phyloP scores from a whole-genome alignment of 768 basidiomycete species.

The Pleurotus salmoneostramineus region DNA sequence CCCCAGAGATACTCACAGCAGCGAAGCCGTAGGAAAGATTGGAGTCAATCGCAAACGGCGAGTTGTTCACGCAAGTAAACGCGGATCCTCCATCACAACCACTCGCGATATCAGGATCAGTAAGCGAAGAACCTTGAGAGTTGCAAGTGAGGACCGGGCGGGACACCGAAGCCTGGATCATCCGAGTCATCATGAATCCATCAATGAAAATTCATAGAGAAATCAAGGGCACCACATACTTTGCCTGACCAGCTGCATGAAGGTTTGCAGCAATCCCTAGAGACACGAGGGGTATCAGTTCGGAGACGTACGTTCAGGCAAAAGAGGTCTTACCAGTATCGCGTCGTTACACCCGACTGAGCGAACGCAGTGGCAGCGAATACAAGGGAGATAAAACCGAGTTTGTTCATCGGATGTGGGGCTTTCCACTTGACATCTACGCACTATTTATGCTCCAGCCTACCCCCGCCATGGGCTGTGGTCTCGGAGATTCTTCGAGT shows the following conservation, averaged over 20 bases:
- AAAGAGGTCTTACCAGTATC: not conserved
- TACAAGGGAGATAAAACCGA: not conserved
- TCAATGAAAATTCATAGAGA: no score
- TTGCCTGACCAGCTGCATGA: slow-evolving; percentile 4
- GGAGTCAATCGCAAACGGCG: not conserved
- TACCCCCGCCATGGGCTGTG: not conserved
- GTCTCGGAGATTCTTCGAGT: not conserved
- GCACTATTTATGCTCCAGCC: not conserved
- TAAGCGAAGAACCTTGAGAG: slow-evolving; percentile 1
- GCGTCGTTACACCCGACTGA: not conserved
- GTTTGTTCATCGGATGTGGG: not conserved
- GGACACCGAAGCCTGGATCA: not conserved
- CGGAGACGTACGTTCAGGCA: no score
- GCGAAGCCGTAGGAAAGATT: slow-evolving; percentile 3
- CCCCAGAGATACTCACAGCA: not conserved
- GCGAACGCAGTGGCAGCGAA: slow-evolving; percentile 4
- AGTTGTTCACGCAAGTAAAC: slow-evolving; percentile 3
- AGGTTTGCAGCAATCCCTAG: slow-evolving; percentile 7
- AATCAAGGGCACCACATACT: not conserved
- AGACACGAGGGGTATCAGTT: not conserved
- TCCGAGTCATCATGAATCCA: no score
- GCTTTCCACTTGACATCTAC: not conserved
- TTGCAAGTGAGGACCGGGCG: slow-evolving; percentile 6
- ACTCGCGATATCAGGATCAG: slow-evolving; percentile 2
- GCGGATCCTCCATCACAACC: slow-evolving; percentile 3